Percentiles rank a stretch among this genome's conserved stretches.
Evolutionary conservation across 805 yeast genomes (phyloP).

Genomic region (Saturnispora dispora): DNA sequence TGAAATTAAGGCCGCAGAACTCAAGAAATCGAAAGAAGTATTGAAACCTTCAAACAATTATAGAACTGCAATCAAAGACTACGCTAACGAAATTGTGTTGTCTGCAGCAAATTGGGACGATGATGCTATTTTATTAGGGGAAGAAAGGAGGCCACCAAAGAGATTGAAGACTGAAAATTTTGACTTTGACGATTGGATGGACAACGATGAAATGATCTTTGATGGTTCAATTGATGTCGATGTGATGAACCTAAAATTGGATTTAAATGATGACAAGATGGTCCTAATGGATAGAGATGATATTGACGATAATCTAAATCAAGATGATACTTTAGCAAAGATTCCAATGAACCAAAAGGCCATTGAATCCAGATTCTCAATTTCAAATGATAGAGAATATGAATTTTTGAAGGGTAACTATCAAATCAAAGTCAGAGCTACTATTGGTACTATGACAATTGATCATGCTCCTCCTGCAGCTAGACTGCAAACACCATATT

Average conservation of each 20-base stretch:
- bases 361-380: conserved; percentile 56
- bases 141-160: conserved; percentile 21
- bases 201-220: conserved; percentile 61
- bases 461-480: conserved; percentile 89
- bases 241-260: conserved; percentile 40
- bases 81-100: conserved; percentile 47
- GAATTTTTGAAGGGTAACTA: conserved; percentile 76
- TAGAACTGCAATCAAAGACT: conserved; percentile 20
- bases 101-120: conserved; percentile 79
- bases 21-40: conserved; percentile 14
- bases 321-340: conserved; percentile 22
- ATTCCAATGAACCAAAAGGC: conserved; percentile 48
- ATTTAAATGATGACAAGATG: conserved; percentile 81
- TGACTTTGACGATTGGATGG: conserved; percentile 35
- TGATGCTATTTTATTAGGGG: conserved; percentile 47
- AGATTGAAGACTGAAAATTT: conserved; percentile 25
- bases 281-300: conserved; percentile 46
- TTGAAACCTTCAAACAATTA: conserved; percentile 12
- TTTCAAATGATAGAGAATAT: conserved; percentile 84
- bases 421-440: conserved; percentile 85
- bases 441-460: conserved; percentile 80
- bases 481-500: conserved; percentile 82
- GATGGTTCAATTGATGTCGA: conserved; percentile 47
- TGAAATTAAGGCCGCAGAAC: conserved; percentile 24
- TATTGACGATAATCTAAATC: not conserved